Evolutionary conservation across 148 eudicot genomes (phyloP), one percentile per base, ranked within the genome.

Genomic region (Hydrangea macrophylla): DNA sequence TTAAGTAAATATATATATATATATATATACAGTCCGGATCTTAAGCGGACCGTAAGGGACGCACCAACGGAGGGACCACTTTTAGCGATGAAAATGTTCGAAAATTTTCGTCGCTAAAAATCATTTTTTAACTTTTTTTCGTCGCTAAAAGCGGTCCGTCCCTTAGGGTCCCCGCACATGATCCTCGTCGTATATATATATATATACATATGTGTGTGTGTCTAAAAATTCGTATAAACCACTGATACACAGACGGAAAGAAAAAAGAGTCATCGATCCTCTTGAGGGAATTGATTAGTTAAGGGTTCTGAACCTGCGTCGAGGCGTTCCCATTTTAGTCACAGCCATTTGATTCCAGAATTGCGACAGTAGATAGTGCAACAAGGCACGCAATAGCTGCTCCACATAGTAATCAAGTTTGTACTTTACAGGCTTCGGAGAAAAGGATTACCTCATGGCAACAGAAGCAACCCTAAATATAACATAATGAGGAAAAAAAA

Each of bases 291-390:
- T 40, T 66, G 42, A 71, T 6, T 64, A 9, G 11, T 26, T 20
- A 30, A 35, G 18, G 53, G 25, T 42, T 65, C 64, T 53, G 28
- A 70, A 82, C 85, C 82, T 82, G 75, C 80, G 82, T 45, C 55
- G 65, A 72, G 59, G 67, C 65, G 53, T 61, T 70, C 45, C 61
- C 80, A 71, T 56, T 57, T 58, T 58, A 59, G 65, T 51, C 54
- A 60, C 31, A 26, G 31, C 56, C 37, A 42, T 67, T 71, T 73
- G 68, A 55, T 36, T 26, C 28, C 26, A 45, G 28, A 64, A 26
- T 33, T 15, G 66, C 67, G 55, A 35, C 17, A 5, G 40, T 18
- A 35, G 50, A 68, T 67, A 59, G 65, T 54, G 61, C 62, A 63
- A 71, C 53, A 48, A 54, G 23, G 70, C 30, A 37, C 33, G 68